Conservation (phyloP, 1,284 basidiomycete species). For the Fomitiporia mediterranea region DNA sequence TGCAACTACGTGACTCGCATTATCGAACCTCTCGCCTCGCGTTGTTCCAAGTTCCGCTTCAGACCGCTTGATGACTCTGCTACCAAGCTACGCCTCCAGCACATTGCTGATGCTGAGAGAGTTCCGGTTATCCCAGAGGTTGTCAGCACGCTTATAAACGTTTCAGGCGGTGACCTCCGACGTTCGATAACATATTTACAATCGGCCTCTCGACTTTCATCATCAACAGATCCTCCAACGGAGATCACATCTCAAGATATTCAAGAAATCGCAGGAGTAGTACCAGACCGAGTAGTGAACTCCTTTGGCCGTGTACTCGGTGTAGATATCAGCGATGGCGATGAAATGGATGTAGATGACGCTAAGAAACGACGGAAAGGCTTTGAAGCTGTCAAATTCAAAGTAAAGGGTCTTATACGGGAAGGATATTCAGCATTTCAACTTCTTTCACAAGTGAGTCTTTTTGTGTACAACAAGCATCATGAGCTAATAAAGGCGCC, state of each 20-base stretch:
- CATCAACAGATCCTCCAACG: slow-evolving; percentile 63
- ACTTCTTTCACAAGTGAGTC: slow-evolving; percentile 77
- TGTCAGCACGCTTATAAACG: slow-evolving; percentile 68
- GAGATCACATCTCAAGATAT: slow-evolving; percentile 74
- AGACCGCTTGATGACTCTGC: slow-evolving; percentile 83
- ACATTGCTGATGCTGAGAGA: slow-evolving; percentile 71
- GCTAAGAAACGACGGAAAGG: slow-evolving; percentile 32
- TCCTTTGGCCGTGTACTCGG: slow-evolving; percentile 74
- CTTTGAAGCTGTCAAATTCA: slow-evolving; percentile 70
- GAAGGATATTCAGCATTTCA: slow-evolving; percentile 94
- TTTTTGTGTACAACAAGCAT: background rate
- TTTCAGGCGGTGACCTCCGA: slow-evolving; percentile 90
- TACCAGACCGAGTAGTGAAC: slow-evolving; percentile 73
- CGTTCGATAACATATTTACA: slow-evolving; percentile 99
- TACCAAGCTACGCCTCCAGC: slow-evolving; percentile 70
- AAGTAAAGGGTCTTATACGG: slow-evolving; percentile 73
- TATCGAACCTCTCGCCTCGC: slow-evolving; percentile 97
- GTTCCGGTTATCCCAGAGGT: slow-evolving; percentile 50
- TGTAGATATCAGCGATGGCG: slow-evolving; percentile 51
- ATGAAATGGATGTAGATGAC: slow-evolving; percentile 48
- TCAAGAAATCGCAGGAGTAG: slow-evolving; percentile 96
- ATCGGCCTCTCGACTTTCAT: slow-evolving; percentile 84
- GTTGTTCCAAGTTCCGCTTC: slow-evolving; percentile 99
- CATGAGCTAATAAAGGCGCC: slow-evolving; percentile 8
- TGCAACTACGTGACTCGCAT: slow-evolving; percentile 99